Evolutionary conservation across 768 basidiomycete species (phyloP).

Genomic region (Podaxis sp.): DNA sequence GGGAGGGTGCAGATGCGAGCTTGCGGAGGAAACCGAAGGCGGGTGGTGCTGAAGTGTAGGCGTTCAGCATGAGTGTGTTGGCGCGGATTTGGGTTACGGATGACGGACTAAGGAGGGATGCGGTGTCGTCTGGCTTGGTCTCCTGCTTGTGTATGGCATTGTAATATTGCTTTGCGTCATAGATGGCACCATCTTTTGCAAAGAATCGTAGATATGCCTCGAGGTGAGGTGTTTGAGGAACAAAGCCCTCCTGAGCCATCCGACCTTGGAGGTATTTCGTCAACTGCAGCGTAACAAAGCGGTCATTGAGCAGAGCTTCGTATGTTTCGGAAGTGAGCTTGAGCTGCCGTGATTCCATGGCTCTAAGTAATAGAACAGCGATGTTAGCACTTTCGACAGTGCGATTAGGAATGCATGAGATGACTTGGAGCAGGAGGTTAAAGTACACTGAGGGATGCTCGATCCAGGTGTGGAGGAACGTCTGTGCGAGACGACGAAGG

Average conservation of each 20-base stretch:
- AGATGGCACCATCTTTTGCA: constrained; percentile 37
- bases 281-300: constrained; percentile 46
- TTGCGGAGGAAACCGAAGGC: constrained; percentile 43
- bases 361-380: constrained; percentile 35
- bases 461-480: constrained; percentile 30
- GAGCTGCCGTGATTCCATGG: constrained; percentile 44
- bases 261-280: constrained; percentile 40
- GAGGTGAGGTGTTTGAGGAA: constrained; percentile 38
- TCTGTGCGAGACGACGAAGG: constrained; percentile 38
- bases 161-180: constrained; percentile 36
- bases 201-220: constrained; percentile 47
- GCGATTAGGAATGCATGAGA: constrained; percentile 36
- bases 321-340: constrained; percentile 38
- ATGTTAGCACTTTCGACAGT: constrained; percentile 35
- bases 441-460: constrained; percentile 29
- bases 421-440: constrained; percentile 50
- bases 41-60: constrained; percentile 34
- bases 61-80: constrained; percentile 38
- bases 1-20: constrained; percentile 19
- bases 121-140: background rate
- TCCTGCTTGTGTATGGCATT: constrained; percentile 28
- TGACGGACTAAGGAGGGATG: constrained; percentile 7
- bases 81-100: constrained; percentile 26
- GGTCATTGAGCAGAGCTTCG: constrained; percentile 40
- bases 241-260: constrained; percentile 35